phyloP scores from a whole-genome alignment of 2,329 filamentous ascomycete genomes.

The Zymoseptoria passerinii region DNA sequence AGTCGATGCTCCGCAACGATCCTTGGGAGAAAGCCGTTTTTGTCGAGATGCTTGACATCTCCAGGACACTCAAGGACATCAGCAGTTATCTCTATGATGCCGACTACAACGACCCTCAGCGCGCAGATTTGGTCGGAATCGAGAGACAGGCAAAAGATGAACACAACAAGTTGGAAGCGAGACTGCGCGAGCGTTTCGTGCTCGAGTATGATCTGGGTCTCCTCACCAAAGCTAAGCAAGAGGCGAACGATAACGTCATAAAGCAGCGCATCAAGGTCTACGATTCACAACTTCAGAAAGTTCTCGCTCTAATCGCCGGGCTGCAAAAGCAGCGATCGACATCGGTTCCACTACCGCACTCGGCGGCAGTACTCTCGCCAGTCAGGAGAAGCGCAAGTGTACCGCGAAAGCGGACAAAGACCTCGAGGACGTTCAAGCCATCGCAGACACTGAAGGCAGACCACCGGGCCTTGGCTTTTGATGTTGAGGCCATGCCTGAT shows the following conservation, averaged over 20 bases:
- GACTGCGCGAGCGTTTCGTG: neutral
- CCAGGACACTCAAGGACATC: neutral
- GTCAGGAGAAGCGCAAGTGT: neutral
- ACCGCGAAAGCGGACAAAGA: neutral
- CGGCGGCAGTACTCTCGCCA: neutral
- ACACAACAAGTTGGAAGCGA: neutral
- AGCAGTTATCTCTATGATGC: neutral
- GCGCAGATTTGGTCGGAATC: neutral
- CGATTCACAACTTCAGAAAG: neutral
- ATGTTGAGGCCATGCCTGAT: neutral
- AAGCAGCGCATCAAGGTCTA: neutral
- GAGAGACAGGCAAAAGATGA: neutral
- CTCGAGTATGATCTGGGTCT: neutral
- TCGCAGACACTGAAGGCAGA: slow-evolving; percentile 1
- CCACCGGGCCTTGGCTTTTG: neutral
- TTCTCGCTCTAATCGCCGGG: neutral
- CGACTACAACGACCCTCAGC: neutral
- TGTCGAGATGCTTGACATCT: neutral
- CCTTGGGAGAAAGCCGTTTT: slow-evolving; percentile 4
- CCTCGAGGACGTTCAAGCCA: neutral
- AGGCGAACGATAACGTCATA: neutral
- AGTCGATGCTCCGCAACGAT: slow-evolving; percentile 4
- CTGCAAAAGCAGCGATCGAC: neutral
- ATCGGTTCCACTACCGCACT: neutral
- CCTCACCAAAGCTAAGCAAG: neutral